Percentiles rank a stretch among this genome's conserved stretches.
Evolutionary conservation across 306 rosid genomes (phyloP).

Genomic region (Fagus sylvatica): DNA sequence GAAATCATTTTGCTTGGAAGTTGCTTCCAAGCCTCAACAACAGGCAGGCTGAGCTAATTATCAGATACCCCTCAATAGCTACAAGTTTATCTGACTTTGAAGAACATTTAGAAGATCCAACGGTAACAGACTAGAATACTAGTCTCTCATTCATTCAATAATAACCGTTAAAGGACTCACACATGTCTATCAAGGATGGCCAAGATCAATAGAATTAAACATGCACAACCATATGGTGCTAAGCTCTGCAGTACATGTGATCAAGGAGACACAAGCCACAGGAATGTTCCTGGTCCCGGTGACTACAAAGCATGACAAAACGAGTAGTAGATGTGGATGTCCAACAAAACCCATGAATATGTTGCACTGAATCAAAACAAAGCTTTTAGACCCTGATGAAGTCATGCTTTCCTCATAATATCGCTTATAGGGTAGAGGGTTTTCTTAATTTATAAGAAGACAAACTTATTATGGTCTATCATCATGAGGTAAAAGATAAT

Average conservation of each 20-base stretch:
- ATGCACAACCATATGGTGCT: slow-evolving; percentile 3
- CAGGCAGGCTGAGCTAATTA: neutral
- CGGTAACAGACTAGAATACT: neutral
- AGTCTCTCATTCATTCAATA: neutral
- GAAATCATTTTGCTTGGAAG: slow-evolving; percentile 20
- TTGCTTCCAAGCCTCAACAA: slow-evolving; percentile 11
- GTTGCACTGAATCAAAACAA: slow-evolving; percentile 46
- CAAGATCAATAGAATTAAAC: slow-evolving; percentile 1
- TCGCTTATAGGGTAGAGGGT: neutral
- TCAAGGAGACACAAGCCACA: slow-evolving; percentile 70
- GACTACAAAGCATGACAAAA: slow-evolving; percentile 34
- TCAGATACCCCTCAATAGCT: neutral
- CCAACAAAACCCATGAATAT: slow-evolving; percentile 59
- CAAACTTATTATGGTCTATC: slow-evolving; percentile 60
- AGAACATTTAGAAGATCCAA: neutral
- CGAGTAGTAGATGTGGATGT: slow-evolving; percentile 35
- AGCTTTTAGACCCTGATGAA: slow-evolving; percentile 30
- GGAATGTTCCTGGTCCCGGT: slow-evolving; percentile 72
- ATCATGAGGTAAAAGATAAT: slow-evolving; percentile 58
- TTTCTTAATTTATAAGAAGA: slow-evolving; percentile 41
- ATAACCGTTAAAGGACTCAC: neutral
- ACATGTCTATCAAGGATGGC: neutral
- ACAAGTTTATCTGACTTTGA: neutral
- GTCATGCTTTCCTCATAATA: slow-evolving; percentile 19
- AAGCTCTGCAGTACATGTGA: slow-evolving; percentile 20